Conservation (phyloP, 176 grass and related monocot species). For the Oryza australiensis region DNA sequence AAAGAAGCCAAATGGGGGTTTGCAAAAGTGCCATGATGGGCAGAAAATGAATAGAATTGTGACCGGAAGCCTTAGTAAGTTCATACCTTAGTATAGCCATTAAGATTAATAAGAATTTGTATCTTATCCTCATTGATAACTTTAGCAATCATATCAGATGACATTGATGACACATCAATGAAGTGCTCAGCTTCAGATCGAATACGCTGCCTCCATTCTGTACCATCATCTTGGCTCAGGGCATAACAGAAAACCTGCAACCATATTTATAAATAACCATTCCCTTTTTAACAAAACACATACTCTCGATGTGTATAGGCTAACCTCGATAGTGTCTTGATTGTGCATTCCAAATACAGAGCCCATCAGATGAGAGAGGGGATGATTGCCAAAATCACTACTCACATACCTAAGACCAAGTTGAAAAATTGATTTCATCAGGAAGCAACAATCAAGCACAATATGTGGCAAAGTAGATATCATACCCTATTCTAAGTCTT, state of each 20-base stretch:
- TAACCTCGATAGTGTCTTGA: conserved; percentile 59
- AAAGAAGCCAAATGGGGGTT: background rate
- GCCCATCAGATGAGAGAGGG: conserved; percentile 75
- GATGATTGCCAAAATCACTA: conserved; percentile 76
- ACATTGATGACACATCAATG: conserved; percentile 58
- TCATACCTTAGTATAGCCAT: conserved; percentile 68
- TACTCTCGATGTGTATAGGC: background rate
- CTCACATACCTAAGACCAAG: conserved; percentile 59
- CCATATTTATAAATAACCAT: background rate
- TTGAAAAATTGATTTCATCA: background rate
- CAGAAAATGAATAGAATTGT: background rate
- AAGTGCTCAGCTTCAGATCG: conserved; percentile 67
- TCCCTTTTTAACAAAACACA: background rate
- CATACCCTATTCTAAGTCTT: conserved; percentile 63
- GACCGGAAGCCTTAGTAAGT: background rate
- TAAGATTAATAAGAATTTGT: conserved; percentile 68
- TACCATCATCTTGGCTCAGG: conserved; percentile 66
- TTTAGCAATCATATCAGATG: conserved; percentile 65
- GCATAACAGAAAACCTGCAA: conserved; percentile 69
- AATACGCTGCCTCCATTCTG: conserved; percentile 62
- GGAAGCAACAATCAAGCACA: conserved; percentile 13
- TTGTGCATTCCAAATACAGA: conserved; percentile 71
- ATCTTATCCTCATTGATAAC: conserved; percentile 67
- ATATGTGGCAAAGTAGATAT: conserved; percentile 4
- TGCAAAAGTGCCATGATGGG: background rate